A percentile compares a stretch with the other conserved stretches of the same genome.
Conservation (phyloP, 2,329 filamentous ascomycete species). For the Zymoseptoria passerinii region DNA sequence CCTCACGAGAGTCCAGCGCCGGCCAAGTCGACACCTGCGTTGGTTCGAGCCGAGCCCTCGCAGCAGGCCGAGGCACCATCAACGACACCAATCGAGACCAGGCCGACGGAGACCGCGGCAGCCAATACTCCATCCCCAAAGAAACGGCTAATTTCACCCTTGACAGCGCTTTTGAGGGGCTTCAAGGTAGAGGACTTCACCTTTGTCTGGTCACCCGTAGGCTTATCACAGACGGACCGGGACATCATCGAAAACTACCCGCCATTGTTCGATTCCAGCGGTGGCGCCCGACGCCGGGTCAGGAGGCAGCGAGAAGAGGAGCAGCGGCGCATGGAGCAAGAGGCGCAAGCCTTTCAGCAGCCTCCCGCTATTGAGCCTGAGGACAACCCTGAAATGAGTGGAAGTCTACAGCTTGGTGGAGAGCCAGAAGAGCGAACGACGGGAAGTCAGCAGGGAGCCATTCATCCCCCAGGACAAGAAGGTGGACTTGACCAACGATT, state of each 20-base stretch:
- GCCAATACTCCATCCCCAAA: constrained; percentile 6
- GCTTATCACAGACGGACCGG: constrained; percentile 40
- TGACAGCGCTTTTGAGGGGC: constrained; percentile 33
- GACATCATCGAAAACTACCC: constrained; percentile 54
- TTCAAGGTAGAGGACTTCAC: constrained; percentile 40
- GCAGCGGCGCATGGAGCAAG: constrained; percentile 44
- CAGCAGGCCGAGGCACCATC: constrained; percentile 10
- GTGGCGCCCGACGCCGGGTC: constrained; percentile 70
- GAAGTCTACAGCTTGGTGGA: constrained; percentile 81
- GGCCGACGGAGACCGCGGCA: constrained; percentile 5
- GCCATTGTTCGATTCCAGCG: constrained; percentile 72
- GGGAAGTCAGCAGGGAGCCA: constrained; percentile 53
- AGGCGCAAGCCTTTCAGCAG: constrained; percentile 46
- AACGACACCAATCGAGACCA: constrained; percentile 4
- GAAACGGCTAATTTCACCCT: constrained; percentile 16
- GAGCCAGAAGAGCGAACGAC: constrained; percentile 70
- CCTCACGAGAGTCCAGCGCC: constrained; percentile 71
- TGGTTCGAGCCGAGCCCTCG: constrained; percentile 2
- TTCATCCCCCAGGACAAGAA: constrained; percentile 55
- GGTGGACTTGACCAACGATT: constrained; percentile 25
- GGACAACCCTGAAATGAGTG: constrained; percentile 65
- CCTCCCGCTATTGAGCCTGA: constrained; percentile 49
- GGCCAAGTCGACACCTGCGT: constrained; percentile 21
- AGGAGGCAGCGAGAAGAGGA: constrained; percentile 59
- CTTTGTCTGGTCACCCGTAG: constrained; percentile 46